Evolutionary conservation across 2,329 filamentous ascomycete genomes (phyloP).

Genomic region (Venturiaceae sp.): DNA sequence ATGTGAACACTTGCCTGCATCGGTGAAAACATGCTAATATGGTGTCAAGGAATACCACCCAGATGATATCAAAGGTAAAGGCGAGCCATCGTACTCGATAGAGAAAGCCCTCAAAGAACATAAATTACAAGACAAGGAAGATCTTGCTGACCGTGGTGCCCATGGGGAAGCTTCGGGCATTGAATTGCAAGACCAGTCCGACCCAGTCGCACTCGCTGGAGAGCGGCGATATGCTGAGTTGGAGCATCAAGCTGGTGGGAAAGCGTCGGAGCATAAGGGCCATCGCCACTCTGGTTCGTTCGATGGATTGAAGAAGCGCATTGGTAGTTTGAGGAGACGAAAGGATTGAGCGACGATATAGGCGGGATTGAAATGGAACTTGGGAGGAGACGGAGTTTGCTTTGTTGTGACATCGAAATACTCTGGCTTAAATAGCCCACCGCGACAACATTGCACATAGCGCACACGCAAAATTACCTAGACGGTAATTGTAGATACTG

Average conservation of each 20-base stretch:
- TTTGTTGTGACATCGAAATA: neutral
- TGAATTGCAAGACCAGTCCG: slow-evolving; percentile 25
- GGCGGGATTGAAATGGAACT: neutral
- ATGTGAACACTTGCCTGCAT: slow-evolving; percentile 26
- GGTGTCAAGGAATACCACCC: slow-evolving; percentile 50
- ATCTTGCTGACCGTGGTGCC: neutral
- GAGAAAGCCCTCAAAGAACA: slow-evolving; percentile 58
- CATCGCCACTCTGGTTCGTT: slow-evolving; percentile 23
- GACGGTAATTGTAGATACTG: neutral
- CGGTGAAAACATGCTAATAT: slow-evolving; percentile 10
- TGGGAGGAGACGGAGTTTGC: too few species aligned
- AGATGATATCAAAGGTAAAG: slow-evolving; percentile 74
- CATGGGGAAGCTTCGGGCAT: slow-evolving; percentile 25
- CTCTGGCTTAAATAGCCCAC: neutral
- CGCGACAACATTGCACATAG: neutral
- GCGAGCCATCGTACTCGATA: slow-evolving; percentile 63
- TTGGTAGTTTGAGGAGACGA: slow-evolving; percentile 32
- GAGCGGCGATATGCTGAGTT: slow-evolving; percentile 8
- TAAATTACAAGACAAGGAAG: slow-evolving; percentile 26
- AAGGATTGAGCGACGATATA: slow-evolving; percentile 7
- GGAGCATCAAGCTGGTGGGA: slow-evolving; percentile 19
- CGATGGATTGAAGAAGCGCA: slow-evolving; percentile 34
- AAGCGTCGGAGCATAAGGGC: slow-evolving; percentile 21
- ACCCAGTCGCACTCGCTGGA: slow-evolving; percentile 16
- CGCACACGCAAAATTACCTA: neutral